phyloP scores from a whole-genome alignment of 371 early-diverging fungal genomes.

The Apophysomyces elegans region DNA sequence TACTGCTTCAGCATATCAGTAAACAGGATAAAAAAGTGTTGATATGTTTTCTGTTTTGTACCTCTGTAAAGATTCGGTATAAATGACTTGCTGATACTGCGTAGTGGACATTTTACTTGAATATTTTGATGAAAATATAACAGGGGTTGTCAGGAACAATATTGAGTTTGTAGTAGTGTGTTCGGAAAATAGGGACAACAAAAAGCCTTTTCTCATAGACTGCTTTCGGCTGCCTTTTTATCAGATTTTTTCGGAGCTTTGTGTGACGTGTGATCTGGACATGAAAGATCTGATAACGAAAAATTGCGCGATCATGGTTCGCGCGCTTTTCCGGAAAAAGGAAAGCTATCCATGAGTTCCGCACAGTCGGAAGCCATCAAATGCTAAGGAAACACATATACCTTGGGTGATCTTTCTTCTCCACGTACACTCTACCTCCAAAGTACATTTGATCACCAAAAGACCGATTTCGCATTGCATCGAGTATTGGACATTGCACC shows the following conservation, averaged over 20 bases:
- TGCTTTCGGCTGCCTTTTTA: neutral
- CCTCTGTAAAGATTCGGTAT: neutral
- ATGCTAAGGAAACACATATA: too few relatives aligned
- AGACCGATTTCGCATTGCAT: too few relatives aligned
- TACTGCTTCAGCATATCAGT: neutral
- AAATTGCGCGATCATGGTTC: neutral
- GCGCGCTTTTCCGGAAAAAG: slow-evolving; percentile 1
- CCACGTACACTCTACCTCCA: too few relatives aligned
- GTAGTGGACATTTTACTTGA: neutral
- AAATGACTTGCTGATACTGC: neutral
- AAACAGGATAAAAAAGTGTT: too few relatives aligned
- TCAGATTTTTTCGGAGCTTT: slow-evolving; percentile 7
- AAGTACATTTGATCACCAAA: too few relatives aligned
- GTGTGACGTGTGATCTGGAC: slow-evolving; percentile 8
- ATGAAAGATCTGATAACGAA: slow-evolving; percentile 9
- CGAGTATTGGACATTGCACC: too few relatives aligned
- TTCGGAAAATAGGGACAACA: neutral
- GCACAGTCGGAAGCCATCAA: neutral
- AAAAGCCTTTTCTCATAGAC: neutral
- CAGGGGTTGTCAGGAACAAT: neutral
- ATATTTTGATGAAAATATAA: neutral
- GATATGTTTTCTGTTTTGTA: neutral
- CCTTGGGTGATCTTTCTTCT: too few relatives aligned
- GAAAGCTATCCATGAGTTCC: neutral
- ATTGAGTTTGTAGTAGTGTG: neutral